Percentiles rank a stretch among this genome's conserved stretches.
Evolutionary conservation across 1,139 yeast species (phyloP).

Genomic region (Debaryomyces sp.): DNA sequence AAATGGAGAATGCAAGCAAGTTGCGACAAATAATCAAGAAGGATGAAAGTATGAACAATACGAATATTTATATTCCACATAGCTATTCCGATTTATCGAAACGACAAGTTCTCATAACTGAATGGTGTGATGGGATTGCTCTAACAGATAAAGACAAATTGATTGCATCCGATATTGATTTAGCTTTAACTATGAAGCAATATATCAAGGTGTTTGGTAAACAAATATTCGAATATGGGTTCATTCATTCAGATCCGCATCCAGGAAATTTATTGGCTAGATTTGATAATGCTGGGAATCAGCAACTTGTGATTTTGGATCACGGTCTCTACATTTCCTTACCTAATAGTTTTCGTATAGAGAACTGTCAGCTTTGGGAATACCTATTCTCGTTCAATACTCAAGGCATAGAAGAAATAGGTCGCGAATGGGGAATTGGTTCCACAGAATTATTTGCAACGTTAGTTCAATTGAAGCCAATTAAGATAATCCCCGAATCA

Average conservation of each 20-base stretch:
- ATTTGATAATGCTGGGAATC: slow-evolving; percentile 37
- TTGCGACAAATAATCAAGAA: slow-evolving; percentile 22
- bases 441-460: slow-evolving; percentile 66
- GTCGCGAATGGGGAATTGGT: slow-evolving; percentile 70
- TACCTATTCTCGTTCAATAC: slow-evolving; percentile 57
- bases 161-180: slow-evolving; percentile 41
- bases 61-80: slow-evolving; percentile 50
- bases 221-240: slow-evolving; percentile 75
- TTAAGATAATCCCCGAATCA: slow-evolving; percentile 29
- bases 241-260: slow-evolving; percentile 81
- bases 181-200: slow-evolving; percentile 49
- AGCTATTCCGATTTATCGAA: slow-evolving; percentile 50
- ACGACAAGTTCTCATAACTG: slow-evolving; percentile 59
- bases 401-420: slow-evolving; percentile 50
- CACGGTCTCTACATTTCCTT: slow-evolving; percentile 72
- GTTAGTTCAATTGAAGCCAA: slow-evolving; percentile 55
- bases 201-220: slow-evolving; percentile 61
- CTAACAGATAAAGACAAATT: slow-evolving; percentile 50
- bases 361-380: slow-evolving; percentile 68
- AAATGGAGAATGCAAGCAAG: slow-evolving; percentile 51
- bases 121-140: slow-evolving; percentile 77
- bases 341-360: slow-evolving; percentile 50
- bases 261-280: slow-evolving; percentile 76
- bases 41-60: slow-evolving; percentile 25
- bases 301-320: slow-evolving; percentile 69